Percentiles rank a stretch among this genome's conserved stretches.
Evolutionary conservation across 2,329 filamentous ascomycete species (phyloP).

Genomic region (Scortechinia acanthostroma): DNA sequence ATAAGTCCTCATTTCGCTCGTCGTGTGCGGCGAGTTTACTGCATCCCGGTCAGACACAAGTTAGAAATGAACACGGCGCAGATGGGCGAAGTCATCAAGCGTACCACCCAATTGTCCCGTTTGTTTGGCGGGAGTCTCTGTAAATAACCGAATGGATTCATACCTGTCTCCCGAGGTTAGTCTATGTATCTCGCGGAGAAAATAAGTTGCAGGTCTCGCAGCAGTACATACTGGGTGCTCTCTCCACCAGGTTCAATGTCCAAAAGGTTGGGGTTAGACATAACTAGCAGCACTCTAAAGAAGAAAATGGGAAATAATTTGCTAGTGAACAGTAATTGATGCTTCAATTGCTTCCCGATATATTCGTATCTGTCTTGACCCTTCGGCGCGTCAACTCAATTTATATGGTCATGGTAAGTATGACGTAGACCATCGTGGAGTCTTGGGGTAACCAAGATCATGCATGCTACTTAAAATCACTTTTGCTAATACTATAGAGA

Average conservation of each 20-base stretch:
- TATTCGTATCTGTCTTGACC: no score
- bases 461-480: no score
- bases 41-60: neutral
- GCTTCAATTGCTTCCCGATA: no score
- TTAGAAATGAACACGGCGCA: neutral
- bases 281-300: no score
- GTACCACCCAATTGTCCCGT: neutral
- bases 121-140: neutral
- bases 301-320: no score
- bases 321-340: no score
- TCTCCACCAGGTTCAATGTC: constrained; percentile 1
- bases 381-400: no score
- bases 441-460: no score
- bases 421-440: neutral
- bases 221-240: constrained; percentile 2
- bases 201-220: no score
- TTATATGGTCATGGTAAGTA: neutral
- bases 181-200: no score
- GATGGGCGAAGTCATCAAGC: neutral
- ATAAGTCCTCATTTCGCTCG: neutral
- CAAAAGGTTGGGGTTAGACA: neutral
- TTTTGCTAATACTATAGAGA: no score
- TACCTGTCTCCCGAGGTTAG: no score
- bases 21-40: neutral
- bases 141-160: neutral